Percentiles rank a stretch among this genome's conserved stretches.
These are phyloP conservation scores for Exidia glandulosa DNA, from an alignment of 768 basidiomycete species.

Conservation along the genomic window DNA sequence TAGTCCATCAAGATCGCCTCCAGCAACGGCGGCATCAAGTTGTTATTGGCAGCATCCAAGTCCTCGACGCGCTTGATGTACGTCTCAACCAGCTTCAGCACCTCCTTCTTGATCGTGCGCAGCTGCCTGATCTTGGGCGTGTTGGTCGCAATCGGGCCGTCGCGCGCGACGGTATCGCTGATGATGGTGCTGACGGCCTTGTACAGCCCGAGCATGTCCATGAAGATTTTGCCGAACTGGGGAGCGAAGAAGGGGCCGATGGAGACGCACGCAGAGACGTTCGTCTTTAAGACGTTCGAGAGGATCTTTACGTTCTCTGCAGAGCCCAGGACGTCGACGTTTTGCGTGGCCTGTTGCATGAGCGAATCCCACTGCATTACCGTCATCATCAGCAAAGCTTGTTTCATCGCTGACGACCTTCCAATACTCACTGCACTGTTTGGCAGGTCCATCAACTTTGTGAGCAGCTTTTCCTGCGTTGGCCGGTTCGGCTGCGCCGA, in stretches of 20 bases:
- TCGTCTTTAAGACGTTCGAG: constrained; percentile 39
- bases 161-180: constrained; percentile 29
- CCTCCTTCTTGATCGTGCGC: constrained; percentile 42
- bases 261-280: constrained; percentile 36
- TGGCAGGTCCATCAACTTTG: constrained; percentile 37
- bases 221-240: constrained; percentile 36
- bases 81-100: constrained; percentile 36
- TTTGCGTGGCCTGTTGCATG: constrained; percentile 32
- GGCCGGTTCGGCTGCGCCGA: constrained; percentile 38
- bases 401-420: background rate
- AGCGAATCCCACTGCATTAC: constrained; percentile 32
- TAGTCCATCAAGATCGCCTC: constrained; percentile 39
- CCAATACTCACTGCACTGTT: constrained; percentile 30
- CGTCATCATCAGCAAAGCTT: background rate
- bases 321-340: constrained; percentile 32
- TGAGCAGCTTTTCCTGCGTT: constrained; percentile 34
- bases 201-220: constrained; percentile 39
- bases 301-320: constrained; percentile 39
- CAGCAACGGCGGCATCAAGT: constrained; percentile 34
- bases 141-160: constrained; percentile 35
- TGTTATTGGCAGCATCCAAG: constrained; percentile 31
- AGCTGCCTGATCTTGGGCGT: constrained; percentile 36
- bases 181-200: constrained; percentile 36
- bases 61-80: constrained; percentile 39
- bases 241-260: constrained; percentile 39